Base-by-base conservation (phyloP, 1,284 basidiomycete genomes). In the Pascua guehoae region DNA sequence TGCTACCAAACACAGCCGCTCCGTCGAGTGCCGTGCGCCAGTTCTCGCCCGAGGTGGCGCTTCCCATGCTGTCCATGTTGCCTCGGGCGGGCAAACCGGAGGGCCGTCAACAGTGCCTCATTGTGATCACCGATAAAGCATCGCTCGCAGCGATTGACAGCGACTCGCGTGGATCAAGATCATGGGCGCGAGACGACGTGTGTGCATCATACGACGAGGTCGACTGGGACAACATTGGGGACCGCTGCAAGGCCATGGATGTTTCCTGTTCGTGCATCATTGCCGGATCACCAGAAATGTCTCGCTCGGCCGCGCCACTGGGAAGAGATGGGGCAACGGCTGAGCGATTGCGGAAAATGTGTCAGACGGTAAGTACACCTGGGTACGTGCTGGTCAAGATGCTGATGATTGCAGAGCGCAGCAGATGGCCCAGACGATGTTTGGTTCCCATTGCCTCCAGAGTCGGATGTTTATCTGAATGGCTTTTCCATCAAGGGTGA, bases 341-440 rank as follows among this genome's bases (percentile, higher is more conserved):
- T 2, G 61, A 64, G 47, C 50, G 54, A 49, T 41, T 66, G 38
- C 57, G 56, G 45, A 61, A 56, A 36, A 64, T 66, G 51, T 60
- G 61, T 49, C 57, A 58, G 18, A 49, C 53, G 4, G 63, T 65
- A 16, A 49, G 63, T 59, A 2, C 12, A 4, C 4, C 16, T 10
- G 7, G 24, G 7, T 7, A 7, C 24, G 24, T 32, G 8, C 44
- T 41, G 32, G 15, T 2, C 39, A 40, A 38, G 39, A 41, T 47
- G 40, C 47, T 40, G 14, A 41, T 36, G 9, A 14, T 36, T 16
- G 12, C 45, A 56, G 54, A 56, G 51, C 40, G 41, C 45, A 4
- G n/a, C 48, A 18, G 61, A 59, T 2, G 49, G 48, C 4, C 58
- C 51, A 40, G 52, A 57, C 24, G 56, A 57, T 12, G 48, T 54